Evolutionary conservation across 140 eudicot genomes (phyloP).

Genomic region (Senecio squalidus): DNA sequence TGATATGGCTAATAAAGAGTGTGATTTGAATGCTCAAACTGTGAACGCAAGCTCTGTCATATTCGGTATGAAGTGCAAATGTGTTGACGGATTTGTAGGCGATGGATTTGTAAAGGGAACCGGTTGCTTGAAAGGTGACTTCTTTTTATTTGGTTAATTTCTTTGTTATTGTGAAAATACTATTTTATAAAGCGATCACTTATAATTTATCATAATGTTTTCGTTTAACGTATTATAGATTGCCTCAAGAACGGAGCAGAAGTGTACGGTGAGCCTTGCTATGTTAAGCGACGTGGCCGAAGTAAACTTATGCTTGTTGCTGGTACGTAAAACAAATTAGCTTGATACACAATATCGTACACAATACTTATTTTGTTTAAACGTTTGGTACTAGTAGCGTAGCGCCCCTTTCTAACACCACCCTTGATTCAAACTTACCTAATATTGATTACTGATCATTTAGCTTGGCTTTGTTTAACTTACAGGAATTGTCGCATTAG

Average conservation of each 20-base stretch:
- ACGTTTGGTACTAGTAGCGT: too few species aligned
- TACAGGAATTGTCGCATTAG: constrained; percentile 66
- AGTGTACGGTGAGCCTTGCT: constrained; percentile 52
- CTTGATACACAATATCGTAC: too few species aligned
- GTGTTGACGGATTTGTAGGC: constrained; percentile 64
- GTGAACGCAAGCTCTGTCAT: constrained; percentile 49
- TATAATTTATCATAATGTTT: neutral
- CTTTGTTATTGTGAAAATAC: neutral
- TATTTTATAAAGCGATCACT: neutral
- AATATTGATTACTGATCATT: neutral
- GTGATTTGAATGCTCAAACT: constrained; percentile 51
- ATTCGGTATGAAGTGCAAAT: constrained; percentile 63
- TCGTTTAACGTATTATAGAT: constrained; percentile 31
- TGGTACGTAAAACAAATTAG: too few species aligned
- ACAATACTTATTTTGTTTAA: too few species aligned
- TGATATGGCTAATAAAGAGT: constrained; percentile 28
- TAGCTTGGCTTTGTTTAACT: neutral
- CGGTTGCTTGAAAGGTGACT: constrained; percentile 79
- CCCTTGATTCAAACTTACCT: too few species aligned
- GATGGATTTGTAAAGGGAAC: constrained; percentile 63
- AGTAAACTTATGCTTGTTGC: constrained; percentile 53
- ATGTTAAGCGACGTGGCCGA: constrained; percentile 28
- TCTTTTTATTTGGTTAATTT: neutral
- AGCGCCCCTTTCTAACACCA: too few species aligned
- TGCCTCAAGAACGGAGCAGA: constrained; percentile 57